These are phyloP conservation scores for Purshia tridentata DNA, from an alignment of 306 rosid species.

Conservation along the genomic window DNA sequence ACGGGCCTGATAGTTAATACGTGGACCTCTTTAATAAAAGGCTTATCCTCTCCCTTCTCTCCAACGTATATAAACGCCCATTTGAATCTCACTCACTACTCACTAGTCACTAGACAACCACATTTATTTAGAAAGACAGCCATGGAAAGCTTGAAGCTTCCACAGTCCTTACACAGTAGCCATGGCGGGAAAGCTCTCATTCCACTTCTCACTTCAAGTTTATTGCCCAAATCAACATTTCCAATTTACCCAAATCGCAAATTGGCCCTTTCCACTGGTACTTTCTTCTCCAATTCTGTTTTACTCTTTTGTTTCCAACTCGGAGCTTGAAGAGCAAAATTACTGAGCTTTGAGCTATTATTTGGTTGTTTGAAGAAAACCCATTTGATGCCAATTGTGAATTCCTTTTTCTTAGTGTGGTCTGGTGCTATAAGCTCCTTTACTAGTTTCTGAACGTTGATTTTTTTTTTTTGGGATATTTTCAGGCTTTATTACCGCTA, in stretches of 20 bases:
- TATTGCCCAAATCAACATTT: conserved; percentile 19
- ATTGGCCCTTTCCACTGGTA: conserved; percentile 30
- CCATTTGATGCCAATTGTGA: not conserved
- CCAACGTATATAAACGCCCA: conserved; percentile 29
- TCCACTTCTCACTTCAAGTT: conserved; percentile 23
- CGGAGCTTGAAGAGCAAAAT: not conserved
- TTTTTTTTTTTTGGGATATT: conserved; percentile 9
- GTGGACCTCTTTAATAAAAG: conserved; percentile 19
- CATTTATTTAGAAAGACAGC: not conserved
- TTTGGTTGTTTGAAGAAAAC: not conserved
- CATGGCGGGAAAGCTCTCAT: conserved; percentile 30
- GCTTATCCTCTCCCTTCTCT: conserved; percentile 27
- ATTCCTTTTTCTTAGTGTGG: not conserved
- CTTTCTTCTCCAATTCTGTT: conserved; percentile 14
- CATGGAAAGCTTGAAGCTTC: conserved; percentile 47
- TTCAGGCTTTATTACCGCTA: conserved; percentile 35
- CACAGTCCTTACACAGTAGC: conserved; percentile 4
- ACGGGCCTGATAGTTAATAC: not conserved
- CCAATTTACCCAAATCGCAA: conserved; percentile 19
- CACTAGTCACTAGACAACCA: not conserved
- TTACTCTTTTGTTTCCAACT: not conserved
- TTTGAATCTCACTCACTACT: conserved; percentile 18
- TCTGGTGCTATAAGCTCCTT: not conserved
- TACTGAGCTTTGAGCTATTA: not conserved
- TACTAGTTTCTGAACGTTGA: conserved; percentile 16